Base-by-base conservation (phyloP, 1,284 basidiomycete genomes). In the Fistulina hepatica region DNA sequence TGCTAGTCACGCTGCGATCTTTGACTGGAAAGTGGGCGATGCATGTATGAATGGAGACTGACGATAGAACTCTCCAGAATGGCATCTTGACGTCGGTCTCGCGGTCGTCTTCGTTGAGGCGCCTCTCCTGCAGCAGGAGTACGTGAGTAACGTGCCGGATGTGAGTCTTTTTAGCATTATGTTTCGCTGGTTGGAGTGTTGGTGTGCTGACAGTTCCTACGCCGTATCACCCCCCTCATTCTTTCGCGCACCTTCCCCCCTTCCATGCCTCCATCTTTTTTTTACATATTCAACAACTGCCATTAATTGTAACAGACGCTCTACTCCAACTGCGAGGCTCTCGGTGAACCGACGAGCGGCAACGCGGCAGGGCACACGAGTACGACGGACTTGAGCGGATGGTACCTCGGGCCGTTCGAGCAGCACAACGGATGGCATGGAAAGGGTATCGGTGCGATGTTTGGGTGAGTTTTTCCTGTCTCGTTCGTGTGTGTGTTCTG, bases 361-460 rank as follows among this genome's bases (percentile, higher is more conserved):
- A 95, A 95, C 56, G 84, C 83, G 0, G 86, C 77, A 3, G 85
- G 85, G 0, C 67, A 73, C 46, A 61, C 67, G n/a, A 71, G 68
- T 11, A 54, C 68, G 12, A 75, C 71, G 3, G 77, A 90, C 50
- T 60, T 89, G 6, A 8, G 20, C 2, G 85, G 84, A 0, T 60
- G 82, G 13, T 60, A 60, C 3, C 47, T 69, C 11, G 85, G 84
- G 6, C 84, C 84, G 11, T 84, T 57, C 64, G 69, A 63, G 13
- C 83, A 86, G 55, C 62, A 66, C 33, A 55, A 79, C 34, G 85
- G 85, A n/a, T 93, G 88, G 88, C 75, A 73, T 40, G 58, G 77
- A 19, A 78, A 71, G 56, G 89, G 83, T 20, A 84, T 90, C 44
- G 75, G 76, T 21, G 91, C 92, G 16, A 76, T 97, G 69, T 71